Evolutionary conservation across 2,329 filamentous ascomycete genomes (phyloP), one percentile per base, ranked within the genome.

Genomic region (Trichoderma asperellum): DNA sequence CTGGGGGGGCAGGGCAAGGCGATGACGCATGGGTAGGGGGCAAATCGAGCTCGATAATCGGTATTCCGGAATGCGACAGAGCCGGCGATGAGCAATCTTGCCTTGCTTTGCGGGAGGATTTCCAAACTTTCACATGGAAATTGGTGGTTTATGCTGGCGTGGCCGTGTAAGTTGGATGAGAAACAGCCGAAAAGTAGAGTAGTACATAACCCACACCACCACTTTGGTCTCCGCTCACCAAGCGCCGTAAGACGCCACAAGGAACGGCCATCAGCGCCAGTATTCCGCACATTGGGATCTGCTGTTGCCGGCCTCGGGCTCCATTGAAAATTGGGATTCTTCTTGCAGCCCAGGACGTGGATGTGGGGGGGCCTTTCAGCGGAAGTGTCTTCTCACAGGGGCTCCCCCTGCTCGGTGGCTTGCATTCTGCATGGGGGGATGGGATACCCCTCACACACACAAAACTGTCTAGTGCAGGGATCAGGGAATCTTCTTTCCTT

Each of bases 1-100:
- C 35, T 53, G 65, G 35, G 34, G 35, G 34, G 32, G 12, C 35
- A 56, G 40, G 29, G 18, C 18, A 24, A 64, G 24, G 53, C 43
- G 37, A 69, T 69, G 67, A 60, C 68, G 49, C 60, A 69, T 65
- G 61, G 61, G 68, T n/a, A 8, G 43, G 60, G 29, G 18, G 68
- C 16, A 69, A 40, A 55, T 35, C 18, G 55, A 57, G 34, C 27
- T 21, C 37, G 34, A 57, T 49, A 16, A 57, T 34, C 43, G 43
- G 43, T 60, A 24, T 65, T 29, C 65, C 34, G 57, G 53, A 55
- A 52, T 21, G n/a, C 34, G 52, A 34, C 18, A 32, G 21, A 34
- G 35, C 35, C 52, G 47, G 18, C 10, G 55, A 57, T 34, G n/a
- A 14, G 35, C 34, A 47, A 29, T 49, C 16, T 53, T 47, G 35